Evolutionary conservation across 1,284 basidiomycete species (phyloP), one percentile per base, ranked within the genome.

Genomic region (Chondrostereum purpureum): DNA sequence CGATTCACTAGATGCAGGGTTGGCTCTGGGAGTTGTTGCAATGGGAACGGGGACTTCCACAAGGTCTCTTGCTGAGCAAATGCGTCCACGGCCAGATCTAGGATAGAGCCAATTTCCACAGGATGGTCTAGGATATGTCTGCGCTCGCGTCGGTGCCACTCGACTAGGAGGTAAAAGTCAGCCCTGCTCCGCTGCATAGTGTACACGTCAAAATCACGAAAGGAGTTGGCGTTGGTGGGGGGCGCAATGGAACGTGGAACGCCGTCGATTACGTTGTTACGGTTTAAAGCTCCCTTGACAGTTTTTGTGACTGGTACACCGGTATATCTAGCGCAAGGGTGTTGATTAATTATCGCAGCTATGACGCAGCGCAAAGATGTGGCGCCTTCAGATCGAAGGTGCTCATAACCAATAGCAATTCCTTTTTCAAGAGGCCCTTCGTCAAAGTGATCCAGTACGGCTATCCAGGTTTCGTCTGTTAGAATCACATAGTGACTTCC

Each of bases 171-270:
- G 4, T n/a, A 11, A 6, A 27, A 27, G 23, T 19, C 40, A 2
- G 31, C 19, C 10, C 16, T 12, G 36, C 24, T 31, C 5, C 45
- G 48, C 18, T 50, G 45, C 23, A 50, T 36, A 3, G 48, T 44
- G 37, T 44, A 50, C 6, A 46, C 14, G 21, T 50, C 48, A 23
- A 50, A 50, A 21, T 47, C 48, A 6, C n/a, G 14, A 27, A 50
- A 49, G 22, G 17, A 39, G 17, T 18, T 27, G 14, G 35, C 14
- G n/a, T 31, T 31, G 8, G n/a, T 8, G 8, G 27, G 27, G 8
- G 8, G 8, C 8, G 27, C 27, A n/a, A 31, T 31, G 8, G 27
- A 8, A n/a, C n/a, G n/a, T n/a, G n/a, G n/a, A n/a, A n/a, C n/a
- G 8, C n/a, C 27, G n/a, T 31, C 27, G 8, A 8, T n/a, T n/a